A percentile compares a stretch with the other conserved stretches of the same genome.
Conservation (phyloP, 192 early-diverging fungal species). For the Phlyctochytrium planicorne region DNA sequence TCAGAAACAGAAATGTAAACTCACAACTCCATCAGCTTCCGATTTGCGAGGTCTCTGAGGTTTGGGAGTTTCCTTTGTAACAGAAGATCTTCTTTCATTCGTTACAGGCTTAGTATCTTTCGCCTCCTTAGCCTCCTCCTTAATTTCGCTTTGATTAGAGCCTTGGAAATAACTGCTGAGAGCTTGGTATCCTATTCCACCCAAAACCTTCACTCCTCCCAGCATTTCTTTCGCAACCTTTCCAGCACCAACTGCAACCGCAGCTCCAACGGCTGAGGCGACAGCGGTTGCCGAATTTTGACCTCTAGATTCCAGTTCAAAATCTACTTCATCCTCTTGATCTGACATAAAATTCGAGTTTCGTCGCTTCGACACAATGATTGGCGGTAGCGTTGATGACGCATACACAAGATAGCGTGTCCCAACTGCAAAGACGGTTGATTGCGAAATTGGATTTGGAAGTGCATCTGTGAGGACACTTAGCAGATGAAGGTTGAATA, state of each 20-base stretch:
- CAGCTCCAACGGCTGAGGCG: no score
- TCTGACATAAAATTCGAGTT: no score
- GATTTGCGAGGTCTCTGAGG: no score
- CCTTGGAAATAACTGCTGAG: conserved; percentile 63
- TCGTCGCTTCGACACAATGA: no score
- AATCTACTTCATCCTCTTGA: no score
- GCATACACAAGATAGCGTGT: conserved; percentile 70
- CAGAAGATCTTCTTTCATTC: no score
- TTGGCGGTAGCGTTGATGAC: conserved; percentile 47
- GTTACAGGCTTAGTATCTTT: no score
- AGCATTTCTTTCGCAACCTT: conserved; percentile 80
- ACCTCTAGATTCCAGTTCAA: no score
- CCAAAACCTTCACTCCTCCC: conserved; percentile 71
- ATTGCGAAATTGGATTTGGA: conserved; percentile 25
- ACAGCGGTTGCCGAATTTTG: no score
- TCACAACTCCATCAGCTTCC: conserved; percentile 28
- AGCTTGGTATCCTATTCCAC: conserved; percentile 67
- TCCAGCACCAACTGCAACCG: conserved; percentile 62
- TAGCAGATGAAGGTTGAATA: conserved; percentile 42
- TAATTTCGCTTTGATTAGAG: no score
- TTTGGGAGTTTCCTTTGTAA: no score
- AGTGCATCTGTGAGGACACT: conserved; percentile 52
- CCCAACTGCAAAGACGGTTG: conserved; percentile 63
- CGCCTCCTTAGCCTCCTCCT: no score
- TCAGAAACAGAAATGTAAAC: neutral